Conservation (phyloP, 176 grass and related monocot species). For the Bothriochloa decipiens region DNA sequence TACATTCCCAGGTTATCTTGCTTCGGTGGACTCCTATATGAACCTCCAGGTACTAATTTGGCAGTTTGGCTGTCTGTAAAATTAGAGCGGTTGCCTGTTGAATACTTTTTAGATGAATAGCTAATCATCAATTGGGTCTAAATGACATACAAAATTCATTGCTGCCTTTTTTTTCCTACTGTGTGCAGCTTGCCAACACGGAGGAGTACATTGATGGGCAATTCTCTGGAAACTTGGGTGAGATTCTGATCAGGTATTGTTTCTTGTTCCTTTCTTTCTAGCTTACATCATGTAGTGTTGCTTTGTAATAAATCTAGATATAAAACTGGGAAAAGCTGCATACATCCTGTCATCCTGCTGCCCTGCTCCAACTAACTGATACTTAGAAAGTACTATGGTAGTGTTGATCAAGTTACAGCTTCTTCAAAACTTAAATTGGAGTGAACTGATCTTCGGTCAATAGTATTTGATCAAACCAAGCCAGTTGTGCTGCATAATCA, state of each 20-base stretch:
- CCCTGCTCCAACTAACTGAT: neutral
- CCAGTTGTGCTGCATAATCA: neutral
- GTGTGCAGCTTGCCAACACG: slow-evolving; percentile 73
- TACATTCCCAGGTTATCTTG: slow-evolving; percentile 70
- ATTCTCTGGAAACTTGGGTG: slow-evolving; percentile 82
- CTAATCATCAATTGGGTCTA: neutral
- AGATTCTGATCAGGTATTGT: slow-evolving; percentile 81
- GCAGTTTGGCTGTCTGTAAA: neutral
- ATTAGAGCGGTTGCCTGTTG: neutral
- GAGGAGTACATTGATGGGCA: slow-evolving; percentile 92
- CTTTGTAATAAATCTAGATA: neutral
- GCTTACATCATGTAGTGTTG: neutral
- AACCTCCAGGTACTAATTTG: slow-evolving; percentile 75
- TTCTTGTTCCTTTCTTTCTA: neutral
- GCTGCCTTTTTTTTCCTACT: neutral
- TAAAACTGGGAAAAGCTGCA: neutral
- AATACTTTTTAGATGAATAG: neutral
- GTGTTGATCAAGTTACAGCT: slow-evolving; percentile 16
- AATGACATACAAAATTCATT: neutral
- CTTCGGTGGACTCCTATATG: slow-evolving; percentile 94
- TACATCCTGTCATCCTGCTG: neutral
- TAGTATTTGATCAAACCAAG: neutral
- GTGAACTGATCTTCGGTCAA: neutral
- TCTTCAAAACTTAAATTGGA: neutral
- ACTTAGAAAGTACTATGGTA: slow-evolving; percentile 14